Percentiles rank a stretch among this genome's conserved stretches.
Evolutionary conservation across 768 basidiomycete species (phyloP).

Genomic region (Russula sp.): DNA sequence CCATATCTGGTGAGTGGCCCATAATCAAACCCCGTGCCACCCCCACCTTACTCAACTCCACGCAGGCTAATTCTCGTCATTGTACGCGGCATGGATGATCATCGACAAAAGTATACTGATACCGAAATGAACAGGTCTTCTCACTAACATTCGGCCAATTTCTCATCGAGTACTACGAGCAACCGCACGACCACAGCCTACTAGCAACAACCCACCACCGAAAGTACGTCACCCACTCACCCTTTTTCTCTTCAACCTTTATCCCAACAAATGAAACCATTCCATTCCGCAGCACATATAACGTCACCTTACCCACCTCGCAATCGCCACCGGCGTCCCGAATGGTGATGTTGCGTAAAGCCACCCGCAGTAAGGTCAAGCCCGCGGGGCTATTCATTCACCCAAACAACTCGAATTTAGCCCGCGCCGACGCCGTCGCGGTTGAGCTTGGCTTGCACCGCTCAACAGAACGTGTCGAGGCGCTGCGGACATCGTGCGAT

Average conservation of each 20-base stretch:
- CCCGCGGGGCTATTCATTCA: slow-evolving; percentile 54
- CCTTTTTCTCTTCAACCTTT: too few species aligned
- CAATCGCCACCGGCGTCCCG: slow-evolving; percentile 7
- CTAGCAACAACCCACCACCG: slow-evolving; percentile 6
- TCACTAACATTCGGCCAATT: slow-evolving; percentile 59
- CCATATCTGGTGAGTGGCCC: slow-evolving; percentile 57
- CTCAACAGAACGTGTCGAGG: slow-evolving; percentile 49
- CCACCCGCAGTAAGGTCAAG: slow-evolving; percentile 50
- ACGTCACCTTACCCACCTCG: background rate
- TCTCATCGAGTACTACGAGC: slow-evolving; percentile 46
- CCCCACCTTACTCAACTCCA: background rate
- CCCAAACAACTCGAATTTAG: slow-evolving; percentile 58
- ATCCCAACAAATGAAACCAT: too few species aligned
- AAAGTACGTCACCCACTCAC: slow-evolving; percentile 7
- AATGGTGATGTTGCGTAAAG: slow-evolving; percentile 32
- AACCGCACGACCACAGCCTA: slow-evolving; percentile 26
- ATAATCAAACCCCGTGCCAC: background rate
- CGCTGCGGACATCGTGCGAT: slow-evolving; percentile 39
- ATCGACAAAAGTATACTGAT: background rate
- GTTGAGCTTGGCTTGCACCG: slow-evolving; percentile 51
- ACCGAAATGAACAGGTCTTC: slow-evolving; percentile 44
- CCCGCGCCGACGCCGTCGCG: slow-evolving; percentile 63
- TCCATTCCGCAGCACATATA: slow-evolving; percentile 9
- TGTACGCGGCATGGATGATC: slow-evolving; percentile 37
- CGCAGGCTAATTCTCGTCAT: slow-evolving; percentile 50